Evolutionary conservation across 2,329 filamentous ascomycete species (phyloP), one percentile per base, ranked within the genome.

Genomic region (Cladophialophora exuberans): DNA sequence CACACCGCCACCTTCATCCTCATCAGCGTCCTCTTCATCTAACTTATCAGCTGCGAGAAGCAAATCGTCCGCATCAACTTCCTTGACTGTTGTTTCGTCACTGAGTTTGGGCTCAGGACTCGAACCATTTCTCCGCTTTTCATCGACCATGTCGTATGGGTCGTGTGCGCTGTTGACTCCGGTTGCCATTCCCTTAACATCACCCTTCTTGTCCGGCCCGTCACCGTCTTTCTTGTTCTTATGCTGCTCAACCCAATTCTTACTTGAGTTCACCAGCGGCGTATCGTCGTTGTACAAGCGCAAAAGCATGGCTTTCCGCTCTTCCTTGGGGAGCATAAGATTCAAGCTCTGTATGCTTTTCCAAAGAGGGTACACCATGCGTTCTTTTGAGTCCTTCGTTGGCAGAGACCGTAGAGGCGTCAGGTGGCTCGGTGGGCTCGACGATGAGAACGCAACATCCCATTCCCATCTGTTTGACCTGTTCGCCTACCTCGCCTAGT

Each of bases 321-420:
- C 94, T 71, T 99, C 94, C 77, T 99, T 99, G 45, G 94, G 93
- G 67, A 99, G 79, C 94, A 99, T 99, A 50, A 99, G 83, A 71
- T 99, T 99, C 56, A 97, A 80, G 17, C 88, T 93, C 65, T 92
- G 86, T 58, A 96, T 83, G 69, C 91, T 95, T 74, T 95, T 88
- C 94, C 94, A 99, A 23, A 99, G 77, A 2, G 94, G 94, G 15
- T 99, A 80, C 1, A 93, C 89, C 83, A 97, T 90, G 22, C 83
- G 79, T 76, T 97, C 93, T 48, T 76, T 76, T 61, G 86, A 81
- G 11, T 81, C 83, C 79, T 18, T 35, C 35, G 7, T 49, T 23
- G 31, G 31, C 6, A 10, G 11, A 2, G 7, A 18, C 15, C 22
- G n/a, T n/a, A n/a, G n/a, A n/a, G n/a, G n/a, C n/a, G n/a, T 36